phyloP scores from a whole-genome alignment of 2,329 filamentous ascomycete genomes.

The Metarhizium humberi region DNA sequence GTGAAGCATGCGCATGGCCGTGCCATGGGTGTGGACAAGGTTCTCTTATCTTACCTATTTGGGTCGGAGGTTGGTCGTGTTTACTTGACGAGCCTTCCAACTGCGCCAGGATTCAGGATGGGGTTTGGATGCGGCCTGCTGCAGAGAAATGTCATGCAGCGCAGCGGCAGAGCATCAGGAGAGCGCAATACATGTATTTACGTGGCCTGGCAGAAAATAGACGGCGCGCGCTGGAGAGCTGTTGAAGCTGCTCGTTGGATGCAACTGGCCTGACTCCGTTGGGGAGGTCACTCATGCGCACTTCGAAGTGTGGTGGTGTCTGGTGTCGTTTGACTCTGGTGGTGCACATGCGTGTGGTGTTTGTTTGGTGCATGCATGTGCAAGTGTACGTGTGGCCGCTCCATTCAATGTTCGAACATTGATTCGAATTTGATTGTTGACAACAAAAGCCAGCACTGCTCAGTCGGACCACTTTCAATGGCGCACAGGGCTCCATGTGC shows the following conservation, averaged over 20 bases:
- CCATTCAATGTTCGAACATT: no score
- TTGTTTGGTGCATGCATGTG: no score
- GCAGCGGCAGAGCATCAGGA: background rate
- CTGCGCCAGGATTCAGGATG: background rate
- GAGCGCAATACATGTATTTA: background rate
- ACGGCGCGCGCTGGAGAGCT: background rate
- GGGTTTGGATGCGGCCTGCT: background rate
- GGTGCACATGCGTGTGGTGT: no score
- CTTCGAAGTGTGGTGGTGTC: background rate
- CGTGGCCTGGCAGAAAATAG: background rate
- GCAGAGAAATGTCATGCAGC: background rate
- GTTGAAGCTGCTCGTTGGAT: background rate
- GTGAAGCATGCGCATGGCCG: no score
- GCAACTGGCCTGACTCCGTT: no score
- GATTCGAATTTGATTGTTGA: no score
- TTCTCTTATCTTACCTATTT: background rate
- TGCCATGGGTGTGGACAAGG: background rate
- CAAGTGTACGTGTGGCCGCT: no score
- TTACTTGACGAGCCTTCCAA: background rate
- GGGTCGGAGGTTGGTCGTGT: background rate
- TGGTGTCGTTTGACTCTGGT: no score
- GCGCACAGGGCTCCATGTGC: no score
- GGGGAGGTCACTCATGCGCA: no score
- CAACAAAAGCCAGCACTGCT: no score
- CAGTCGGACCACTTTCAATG: no score